Conservation (phyloP, 2,329 filamentous ascomycete species). For the Lachnellula cervina region DNA sequence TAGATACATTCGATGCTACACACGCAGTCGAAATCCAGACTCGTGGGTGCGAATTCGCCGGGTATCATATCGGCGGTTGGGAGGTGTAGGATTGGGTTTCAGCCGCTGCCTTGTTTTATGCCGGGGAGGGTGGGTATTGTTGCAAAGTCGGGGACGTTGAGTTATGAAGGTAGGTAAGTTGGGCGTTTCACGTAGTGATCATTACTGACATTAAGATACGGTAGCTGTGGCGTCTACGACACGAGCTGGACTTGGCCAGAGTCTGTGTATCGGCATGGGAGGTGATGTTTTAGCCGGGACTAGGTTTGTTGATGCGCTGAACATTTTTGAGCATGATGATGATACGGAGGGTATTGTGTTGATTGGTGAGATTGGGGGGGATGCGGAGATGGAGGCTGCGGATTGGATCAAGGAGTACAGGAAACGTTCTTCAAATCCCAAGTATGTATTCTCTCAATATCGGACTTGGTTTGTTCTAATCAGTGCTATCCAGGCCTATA, state of each 20-base stretch:
- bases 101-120: slow-evolving; percentile 67
- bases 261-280: slow-evolving; percentile 68
- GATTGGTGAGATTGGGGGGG: slow-evolving; percentile 64
- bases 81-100: slow-evolving; percentile 68
- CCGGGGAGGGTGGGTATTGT: slow-evolving; percentile 66
- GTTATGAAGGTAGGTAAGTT: slow-evolving; percentile 51
- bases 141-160: slow-evolving; percentile 69
- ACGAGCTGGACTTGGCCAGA: slow-evolving; percentile 65
- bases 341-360: slow-evolving; percentile 64
- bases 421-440: slow-evolving; percentile 52
- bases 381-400: slow-evolving; percentile 62
- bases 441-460: slow-evolving; percentile 41
- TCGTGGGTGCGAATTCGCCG: slow-evolving; percentile 69
- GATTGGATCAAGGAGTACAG: slow-evolving; percentile 67
- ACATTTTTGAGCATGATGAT: slow-evolving; percentile 59
- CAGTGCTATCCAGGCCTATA: slow-evolving; percentile 51
- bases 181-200: too few relatives aligned
- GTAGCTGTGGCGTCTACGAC: slow-evolving; percentile 64
- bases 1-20: slow-evolving; percentile 65
- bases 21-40: slow-evolving; percentile 62
- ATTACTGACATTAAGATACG: not conserved
- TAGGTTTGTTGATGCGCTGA: slow-evolving; percentile 65
- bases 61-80: slow-evolving; percentile 70
- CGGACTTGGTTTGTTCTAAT: too few relatives aligned
- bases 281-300: slow-evolving; percentile 70